A percentile compares a stretch with the other conserved stretches of the same genome.
Conservation (phyloP, 2,329 filamentous ascomycete genomes). For the Sclerotiophoma versabilis region DNA sequence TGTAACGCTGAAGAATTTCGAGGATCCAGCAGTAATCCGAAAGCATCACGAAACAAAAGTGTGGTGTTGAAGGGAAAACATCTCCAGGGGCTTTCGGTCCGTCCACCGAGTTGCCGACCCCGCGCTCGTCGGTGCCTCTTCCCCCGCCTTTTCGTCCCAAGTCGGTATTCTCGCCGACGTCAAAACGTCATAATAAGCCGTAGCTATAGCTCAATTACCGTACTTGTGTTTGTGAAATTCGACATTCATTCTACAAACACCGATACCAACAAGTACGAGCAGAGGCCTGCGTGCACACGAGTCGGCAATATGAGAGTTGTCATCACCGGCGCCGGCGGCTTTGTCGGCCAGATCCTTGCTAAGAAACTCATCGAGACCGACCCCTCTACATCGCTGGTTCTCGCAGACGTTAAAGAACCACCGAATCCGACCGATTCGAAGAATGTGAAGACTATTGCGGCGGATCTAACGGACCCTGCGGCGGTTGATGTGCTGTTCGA, state of each 20-base stretch:
- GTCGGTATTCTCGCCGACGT: constrained; percentile 17
- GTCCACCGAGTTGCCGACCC: constrained; percentile 15
- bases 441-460: constrained; percentile 59
- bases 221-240: not conserved
- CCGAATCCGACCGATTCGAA: constrained; percentile 55
- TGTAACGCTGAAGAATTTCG: not conserved
- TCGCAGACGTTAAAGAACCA: constrained; percentile 65
- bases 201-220: not conserved
- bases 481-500: constrained; percentile 35
- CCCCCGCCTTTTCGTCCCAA: constrained; percentile 14
- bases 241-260: not conserved
- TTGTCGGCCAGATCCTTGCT: constrained; percentile 69
- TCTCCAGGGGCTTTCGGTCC: constrained; percentile 7
- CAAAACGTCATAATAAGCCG: constrained; percentile 16
- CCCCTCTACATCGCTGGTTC: constrained; percentile 56
- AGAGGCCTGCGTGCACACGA: not conserved
- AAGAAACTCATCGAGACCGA: constrained; percentile 60
- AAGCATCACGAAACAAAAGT: not conserved
- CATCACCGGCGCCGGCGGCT: constrained; percentile 70
- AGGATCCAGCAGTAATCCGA: not conserved
- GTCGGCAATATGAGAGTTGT: constrained; percentile 55
- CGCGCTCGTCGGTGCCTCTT: constrained; percentile 7
- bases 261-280: not conserved
- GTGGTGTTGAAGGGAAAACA: constrained; percentile 11
- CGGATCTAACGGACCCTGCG: constrained; percentile 58